A percentile compares a stretch with the other conserved stretches of the same genome.
These are phyloP conservation scores for Colletotrichum sp. DNA, from an alignment of 2,329 filamentous ascomycete genomes.

Conservation along the genomic window DNA sequence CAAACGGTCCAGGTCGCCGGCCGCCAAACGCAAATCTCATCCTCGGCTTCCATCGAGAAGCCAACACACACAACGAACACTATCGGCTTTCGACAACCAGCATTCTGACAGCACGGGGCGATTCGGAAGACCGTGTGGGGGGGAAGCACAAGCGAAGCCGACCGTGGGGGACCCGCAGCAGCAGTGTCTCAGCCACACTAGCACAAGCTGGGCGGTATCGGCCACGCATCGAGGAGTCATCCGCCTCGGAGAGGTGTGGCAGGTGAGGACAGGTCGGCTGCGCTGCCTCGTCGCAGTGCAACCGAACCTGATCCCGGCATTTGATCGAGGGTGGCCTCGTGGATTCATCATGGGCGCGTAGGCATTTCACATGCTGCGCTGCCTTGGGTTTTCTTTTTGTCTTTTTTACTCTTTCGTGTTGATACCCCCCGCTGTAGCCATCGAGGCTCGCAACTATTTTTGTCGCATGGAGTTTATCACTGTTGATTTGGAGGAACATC, in stretches of 20 bases:
- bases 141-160: constrained; percentile 12
- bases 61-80: not conserved
- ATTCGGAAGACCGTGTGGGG: constrained; percentile 9
- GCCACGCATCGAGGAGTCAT: constrained; percentile 13
- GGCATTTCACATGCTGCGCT: constrained; percentile 10
- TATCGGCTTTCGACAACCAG: not conserved
- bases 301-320: not conserved
- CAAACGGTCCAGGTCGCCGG: not conserved
- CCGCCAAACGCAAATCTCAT: not conserved
- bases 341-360: constrained; percentile 8
- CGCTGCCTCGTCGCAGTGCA: not conserved
- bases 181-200: constrained; percentile 18
- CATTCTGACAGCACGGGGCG: not conserved
- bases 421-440: constrained; percentile 15
- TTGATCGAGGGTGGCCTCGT: not conserved
- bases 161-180: constrained; percentile 11
- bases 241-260: constrained; percentile 9
- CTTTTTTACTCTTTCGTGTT: not conserved
- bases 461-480: constrained; percentile 10
- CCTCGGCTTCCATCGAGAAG: not conserved
- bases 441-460: constrained; percentile 1
- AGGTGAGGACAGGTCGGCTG: constrained; percentile 17
- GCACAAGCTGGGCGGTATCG: constrained; percentile 13
- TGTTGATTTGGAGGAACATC: not conserved
- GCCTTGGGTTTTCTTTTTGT: not conserved